Conservation (phyloP, 345 rosid species). For the Carallia pectinifolia region DNA sequence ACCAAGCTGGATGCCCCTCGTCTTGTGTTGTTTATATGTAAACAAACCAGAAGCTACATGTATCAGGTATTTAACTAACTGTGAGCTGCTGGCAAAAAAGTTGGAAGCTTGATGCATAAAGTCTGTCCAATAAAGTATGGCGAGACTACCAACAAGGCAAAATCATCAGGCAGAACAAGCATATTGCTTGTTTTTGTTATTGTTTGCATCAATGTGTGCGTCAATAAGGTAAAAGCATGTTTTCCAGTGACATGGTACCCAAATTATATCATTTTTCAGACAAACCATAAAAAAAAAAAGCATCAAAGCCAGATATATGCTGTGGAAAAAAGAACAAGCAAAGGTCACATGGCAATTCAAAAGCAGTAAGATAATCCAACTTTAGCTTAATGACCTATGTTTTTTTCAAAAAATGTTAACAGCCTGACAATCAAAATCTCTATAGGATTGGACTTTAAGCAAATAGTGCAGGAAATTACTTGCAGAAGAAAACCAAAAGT, state of each 20-base stretch:
- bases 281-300: neutral
- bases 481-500: too few relatives aligned
- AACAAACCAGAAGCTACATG: neutral
- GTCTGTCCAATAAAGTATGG: neutral
- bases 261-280: too few relatives aligned
- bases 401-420: too few relatives aligned
- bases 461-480: too few relatives aligned
- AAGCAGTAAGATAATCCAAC: neutral
- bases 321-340: too few relatives aligned
- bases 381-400: neutral
- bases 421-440: too few relatives aligned
- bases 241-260: neutral
- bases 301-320: too few relatives aligned
- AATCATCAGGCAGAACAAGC: neutral
- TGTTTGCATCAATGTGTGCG: neutral
- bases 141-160: neutral
- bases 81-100: slow-evolving; percentile 4
- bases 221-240: neutral
- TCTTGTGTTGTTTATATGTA: slow-evolving; percentile 35
- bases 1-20: slow-evolving; percentile 51
- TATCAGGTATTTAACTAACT: neutral
- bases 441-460: too few relatives aligned
- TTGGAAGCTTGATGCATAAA: neutral
- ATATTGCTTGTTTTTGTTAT: neutral
- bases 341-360: neutral